These are phyloP conservation scores for Sphaerosporella brunnea DNA, from an alignment of 495 filamentous ascomycete species.

Conservation along the genomic window DNA sequence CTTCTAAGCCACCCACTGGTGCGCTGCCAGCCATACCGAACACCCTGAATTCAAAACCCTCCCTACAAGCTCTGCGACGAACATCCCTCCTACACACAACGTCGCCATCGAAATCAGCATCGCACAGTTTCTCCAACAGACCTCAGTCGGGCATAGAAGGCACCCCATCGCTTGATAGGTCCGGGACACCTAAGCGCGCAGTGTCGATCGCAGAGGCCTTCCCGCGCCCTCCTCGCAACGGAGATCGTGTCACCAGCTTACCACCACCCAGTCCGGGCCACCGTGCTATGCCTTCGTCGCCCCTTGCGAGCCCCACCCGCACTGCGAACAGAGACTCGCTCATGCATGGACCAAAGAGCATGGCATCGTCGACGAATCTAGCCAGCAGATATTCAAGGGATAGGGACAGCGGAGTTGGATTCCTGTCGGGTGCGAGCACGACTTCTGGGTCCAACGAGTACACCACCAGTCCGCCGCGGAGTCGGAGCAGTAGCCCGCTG, in stretches of 20 bases:
- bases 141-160: slow-evolving; percentile 12
- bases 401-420: slow-evolving; percentile 10
- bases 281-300: not conserved
- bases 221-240: slow-evolving; percentile 17
- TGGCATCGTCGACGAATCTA: slow-evolving; percentile 7
- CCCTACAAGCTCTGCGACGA: slow-evolving; percentile 18
- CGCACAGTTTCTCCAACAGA: slow-evolving; percentile 6
- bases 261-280: slow-evolving; percentile 7
- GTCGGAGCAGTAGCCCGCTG: slow-evolving; percentile 23
- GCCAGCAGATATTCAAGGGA: slow-evolving; percentile 7
- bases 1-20: slow-evolving; percentile 16
- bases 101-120: not conserved
- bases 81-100: slow-evolving; percentile 1
- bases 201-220: slow-evolving; percentile 23
- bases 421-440: slow-evolving; percentile 2
- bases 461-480: slow-evolving; percentile 19
- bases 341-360: slow-evolving; percentile 8
- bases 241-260: slow-evolving; percentile 14
- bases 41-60: slow-evolving; percentile 13
- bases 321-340: slow-evolving; percentile 7
- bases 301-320: slow-evolving; percentile 8
- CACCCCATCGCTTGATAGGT: slow-evolving; percentile 11
- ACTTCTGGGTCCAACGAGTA: slow-evolving; percentile 9
- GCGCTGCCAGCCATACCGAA: slow-evolving; percentile 19
- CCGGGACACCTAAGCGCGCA: slow-evolving; percentile 14